A percentile compares a stretch with the other conserved stretches of the same genome.
Conservation (phyloP, 2,329 filamentous ascomycete species). For the Trichoderma sp. region DNA sequence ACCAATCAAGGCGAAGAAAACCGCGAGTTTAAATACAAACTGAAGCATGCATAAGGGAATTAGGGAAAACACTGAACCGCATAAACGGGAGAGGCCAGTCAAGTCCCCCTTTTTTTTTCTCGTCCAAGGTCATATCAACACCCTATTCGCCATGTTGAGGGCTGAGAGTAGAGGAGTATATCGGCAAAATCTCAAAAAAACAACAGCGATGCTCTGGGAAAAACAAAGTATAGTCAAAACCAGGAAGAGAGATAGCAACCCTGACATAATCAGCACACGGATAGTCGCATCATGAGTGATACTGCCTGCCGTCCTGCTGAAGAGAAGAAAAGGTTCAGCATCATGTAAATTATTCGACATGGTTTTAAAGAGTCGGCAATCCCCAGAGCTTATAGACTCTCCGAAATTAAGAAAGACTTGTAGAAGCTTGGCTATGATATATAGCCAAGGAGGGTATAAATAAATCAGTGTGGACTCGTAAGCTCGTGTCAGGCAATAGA, state of each 20-base stretch:
- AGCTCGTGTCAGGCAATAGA: slow-evolving; percentile 18
- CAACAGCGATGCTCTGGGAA: slow-evolving; percentile 3
- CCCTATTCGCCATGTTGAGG: slow-evolving; percentile 27
- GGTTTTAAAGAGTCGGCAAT: not conserved
- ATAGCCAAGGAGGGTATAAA: not conserved
- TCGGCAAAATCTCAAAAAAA: slow-evolving; percentile 24
- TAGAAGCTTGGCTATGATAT: not conserved
- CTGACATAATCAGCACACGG: not conserved
- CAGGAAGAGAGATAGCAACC: not conserved
- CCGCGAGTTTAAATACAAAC: slow-evolving; percentile 34
- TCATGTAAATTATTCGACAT: not conserved
- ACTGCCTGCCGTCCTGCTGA: not conserved
- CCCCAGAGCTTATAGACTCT: not conserved
- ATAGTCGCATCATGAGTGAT: not conserved
- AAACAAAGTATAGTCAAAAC: not conserved
- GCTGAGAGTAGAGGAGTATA: not conserved
- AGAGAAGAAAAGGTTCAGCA: not conserved
- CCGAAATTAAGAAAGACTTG: not conserved
- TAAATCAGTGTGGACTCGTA: slow-evolving; percentile 16
- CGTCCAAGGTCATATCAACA: slow-evolving; percentile 28
- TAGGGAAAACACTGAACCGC: slow-evolving; percentile 11
- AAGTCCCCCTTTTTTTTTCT: slow-evolving; percentile 29
- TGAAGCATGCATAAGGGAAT: slow-evolving; percentile 23
- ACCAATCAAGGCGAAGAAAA: slow-evolving; percentile 26
- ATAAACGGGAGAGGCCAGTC: slow-evolving; percentile 19